Evolutionary conservation across 768 basidiomycete genomes (phyloP).

Genomic region (Nevesoporus exiguus): DNA sequence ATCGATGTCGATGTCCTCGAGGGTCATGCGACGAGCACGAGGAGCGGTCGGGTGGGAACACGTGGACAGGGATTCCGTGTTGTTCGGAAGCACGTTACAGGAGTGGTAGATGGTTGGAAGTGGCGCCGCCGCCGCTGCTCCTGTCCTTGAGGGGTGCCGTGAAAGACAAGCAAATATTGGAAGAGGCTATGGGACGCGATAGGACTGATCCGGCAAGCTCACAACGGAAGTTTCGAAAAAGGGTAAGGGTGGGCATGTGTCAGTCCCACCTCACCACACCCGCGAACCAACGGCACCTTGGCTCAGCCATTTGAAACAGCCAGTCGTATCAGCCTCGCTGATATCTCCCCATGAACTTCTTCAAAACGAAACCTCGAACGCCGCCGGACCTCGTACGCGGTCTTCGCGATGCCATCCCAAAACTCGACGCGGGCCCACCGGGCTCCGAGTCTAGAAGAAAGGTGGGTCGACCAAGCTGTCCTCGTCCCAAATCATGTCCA

Average conservation of each 20-base stretch:
- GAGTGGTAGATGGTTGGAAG: too few species aligned
- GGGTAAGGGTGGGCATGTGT: constrained; percentile 17
- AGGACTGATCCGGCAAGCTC: not conserved
- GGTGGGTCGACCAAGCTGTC: constrained; percentile 43
- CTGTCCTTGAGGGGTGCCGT: too few species aligned
- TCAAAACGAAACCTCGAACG: constrained; percentile 85
- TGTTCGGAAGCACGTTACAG: too few species aligned
- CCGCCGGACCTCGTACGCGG: constrained; percentile 85
- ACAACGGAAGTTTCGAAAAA: constrained; percentile 5
- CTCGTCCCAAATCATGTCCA: not conserved
- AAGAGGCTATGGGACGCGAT: too few species aligned
- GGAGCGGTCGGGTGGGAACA: too few species aligned
- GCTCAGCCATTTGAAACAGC: not conserved
- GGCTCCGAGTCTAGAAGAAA: constrained; percentile 77
- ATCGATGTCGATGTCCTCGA: too few species aligned
- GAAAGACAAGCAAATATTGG: too few species aligned
- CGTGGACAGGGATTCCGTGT: too few species aligned
- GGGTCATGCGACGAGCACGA: not conserved
- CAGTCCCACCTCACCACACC: constrained; percentile 2
- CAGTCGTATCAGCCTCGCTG: constrained; percentile 1
- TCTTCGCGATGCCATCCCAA: constrained; percentile 74
- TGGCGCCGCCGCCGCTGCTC: too few species aligned
- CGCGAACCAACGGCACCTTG: constrained; percentile 1
- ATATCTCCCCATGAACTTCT: constrained; percentile 79
- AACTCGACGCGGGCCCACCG: constrained; percentile 68